Conservation (phyloP, 2,329 filamentous ascomycete species). For the Phoma herbarum region DNA sequence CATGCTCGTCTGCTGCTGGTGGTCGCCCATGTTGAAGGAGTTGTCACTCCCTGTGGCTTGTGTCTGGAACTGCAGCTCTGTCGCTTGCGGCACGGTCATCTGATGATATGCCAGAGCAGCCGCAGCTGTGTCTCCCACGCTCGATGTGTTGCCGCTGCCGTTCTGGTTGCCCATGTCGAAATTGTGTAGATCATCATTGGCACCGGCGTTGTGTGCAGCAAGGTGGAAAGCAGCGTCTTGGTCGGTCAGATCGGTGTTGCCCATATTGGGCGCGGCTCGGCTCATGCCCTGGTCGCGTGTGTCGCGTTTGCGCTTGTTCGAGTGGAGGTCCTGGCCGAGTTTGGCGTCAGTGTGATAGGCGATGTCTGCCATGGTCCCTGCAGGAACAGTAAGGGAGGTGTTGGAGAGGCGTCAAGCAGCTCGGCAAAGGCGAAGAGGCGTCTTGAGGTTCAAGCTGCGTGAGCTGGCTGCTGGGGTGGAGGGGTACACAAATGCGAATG, state of each 20-base stretch:
- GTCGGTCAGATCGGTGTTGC: constrained; percentile 47
- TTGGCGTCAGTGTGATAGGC: constrained; percentile 51
- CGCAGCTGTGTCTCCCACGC: constrained; percentile 66
- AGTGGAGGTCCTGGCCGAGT: constrained; percentile 43
- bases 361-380: constrained; percentile 47
- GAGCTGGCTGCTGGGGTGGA: constrained; percentile 3
- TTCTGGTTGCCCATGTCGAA: constrained; percentile 60
- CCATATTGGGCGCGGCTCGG: constrained; percentile 48
- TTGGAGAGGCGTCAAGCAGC: constrained; percentile 1
- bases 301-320: constrained; percentile 59
- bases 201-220: constrained; percentile 51
- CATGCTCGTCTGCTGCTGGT: constrained; percentile 52
- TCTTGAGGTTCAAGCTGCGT: neutral
- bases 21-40: constrained; percentile 56
- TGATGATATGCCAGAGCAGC: constrained; percentile 63
- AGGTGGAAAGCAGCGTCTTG: constrained; percentile 52
- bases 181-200: constrained; percentile 54
- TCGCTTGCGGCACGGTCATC: constrained; percentile 66
- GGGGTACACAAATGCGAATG: constrained; percentile 20
- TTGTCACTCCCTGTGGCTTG: constrained; percentile 55
- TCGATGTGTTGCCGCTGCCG: constrained; percentile 59
- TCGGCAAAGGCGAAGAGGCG: neutral
- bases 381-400: constrained; percentile 14
- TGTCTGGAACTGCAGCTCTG: constrained; percentile 62
- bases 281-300: constrained; percentile 54